Conservation (phyloP, 345 rosid genomes). For the Populus davidiana region DNA sequence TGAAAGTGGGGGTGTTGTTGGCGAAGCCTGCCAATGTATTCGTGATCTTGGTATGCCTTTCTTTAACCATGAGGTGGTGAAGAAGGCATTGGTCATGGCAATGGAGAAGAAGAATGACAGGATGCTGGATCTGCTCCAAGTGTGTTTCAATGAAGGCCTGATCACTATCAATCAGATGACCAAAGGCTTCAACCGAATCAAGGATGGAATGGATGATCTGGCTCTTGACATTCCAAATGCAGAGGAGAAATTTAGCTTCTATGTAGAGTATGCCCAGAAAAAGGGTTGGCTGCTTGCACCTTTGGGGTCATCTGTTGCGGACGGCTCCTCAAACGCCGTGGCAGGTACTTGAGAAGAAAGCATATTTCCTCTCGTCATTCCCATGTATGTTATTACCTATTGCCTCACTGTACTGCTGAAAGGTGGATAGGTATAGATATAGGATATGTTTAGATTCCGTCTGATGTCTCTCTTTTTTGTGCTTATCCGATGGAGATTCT, state of each 20-base stretch:
- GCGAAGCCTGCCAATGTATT: slow-evolving; percentile 96
- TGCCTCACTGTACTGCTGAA: slow-evolving; percentile 14
- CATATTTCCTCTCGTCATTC: slow-evolving; percentile 11
- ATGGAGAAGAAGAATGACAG: slow-evolving; percentile 98
- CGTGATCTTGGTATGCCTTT: slow-evolving; percentile 97
- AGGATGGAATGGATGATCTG: slow-evolving; percentile 89
- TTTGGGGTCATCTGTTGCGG: slow-evolving; percentile 39
- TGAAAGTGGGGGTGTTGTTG: slow-evolving; percentile 79
- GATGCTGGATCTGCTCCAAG: slow-evolving; percentile 80
- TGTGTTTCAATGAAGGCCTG: slow-evolving; percentile 78
- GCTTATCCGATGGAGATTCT: slow-evolving; percentile 35
- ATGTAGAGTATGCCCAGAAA: slow-evolving; percentile 60
- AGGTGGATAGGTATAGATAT: slow-evolving; percentile 27
- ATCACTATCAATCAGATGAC: slow-evolving; percentile 93
- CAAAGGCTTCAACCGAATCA: slow-evolving; percentile 79
- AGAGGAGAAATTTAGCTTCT: slow-evolving; percentile 67
- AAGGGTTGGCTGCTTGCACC: slow-evolving; percentile 75
- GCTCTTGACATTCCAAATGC: slow-evolving; percentile 96
- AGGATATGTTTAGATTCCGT: slow-evolving; percentile 37
- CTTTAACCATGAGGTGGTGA: slow-evolving; percentile 97
- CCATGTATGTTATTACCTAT: slow-evolving; percentile 36
- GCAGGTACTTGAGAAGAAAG: slow-evolving; percentile 39
- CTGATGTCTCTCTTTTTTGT: slow-evolving; percentile 22
- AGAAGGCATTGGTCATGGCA: slow-evolving; percentile 98
- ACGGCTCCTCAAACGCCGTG: slow-evolving; percentile 13